Conservation (phyloP, 345 rosid species). For the Eucalyptus virginea region DNA sequence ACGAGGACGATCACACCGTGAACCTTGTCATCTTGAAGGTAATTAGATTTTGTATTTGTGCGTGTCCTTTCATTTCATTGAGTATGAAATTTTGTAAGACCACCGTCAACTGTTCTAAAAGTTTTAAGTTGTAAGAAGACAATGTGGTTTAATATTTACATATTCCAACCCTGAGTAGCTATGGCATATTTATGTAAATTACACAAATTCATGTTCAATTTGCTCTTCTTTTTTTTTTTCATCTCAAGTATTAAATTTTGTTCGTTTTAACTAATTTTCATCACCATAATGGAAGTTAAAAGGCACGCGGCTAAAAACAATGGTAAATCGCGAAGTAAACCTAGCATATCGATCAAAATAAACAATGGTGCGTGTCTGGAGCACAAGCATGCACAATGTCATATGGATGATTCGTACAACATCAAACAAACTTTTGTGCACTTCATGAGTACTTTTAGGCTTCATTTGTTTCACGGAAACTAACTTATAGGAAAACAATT, state of each 20-base stretch:
- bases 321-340: too few species aligned
- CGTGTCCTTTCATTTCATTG: background rate
- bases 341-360: too few species aligned
- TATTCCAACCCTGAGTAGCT: too few species aligned
- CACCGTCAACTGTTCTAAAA: accelerated
- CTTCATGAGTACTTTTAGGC: background rate
- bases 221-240: background rate
- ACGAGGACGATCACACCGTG: background rate
- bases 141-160: too few species aligned
- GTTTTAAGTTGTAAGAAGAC: too few species aligned
- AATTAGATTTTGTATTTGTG: background rate
- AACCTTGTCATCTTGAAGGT: background rate
- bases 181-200: background rate
- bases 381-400: too few species aligned
- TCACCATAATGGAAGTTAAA: background rate
- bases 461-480: too few species aligned
- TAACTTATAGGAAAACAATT: too few species aligned
- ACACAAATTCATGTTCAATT: background rate
- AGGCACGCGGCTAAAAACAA: background rate
- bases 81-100: background rate
- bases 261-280: background rate
- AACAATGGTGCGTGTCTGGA: too few species aligned
- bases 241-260: background rate
- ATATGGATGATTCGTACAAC: too few species aligned
- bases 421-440: too few species aligned